Percentiles rank a stretch among this genome's conserved stretches.
These are phyloP conservation scores for Boletus insuetus DNA, from an alignment of 768 basidiomycete genomes.

Conservation along the genomic window DNA sequence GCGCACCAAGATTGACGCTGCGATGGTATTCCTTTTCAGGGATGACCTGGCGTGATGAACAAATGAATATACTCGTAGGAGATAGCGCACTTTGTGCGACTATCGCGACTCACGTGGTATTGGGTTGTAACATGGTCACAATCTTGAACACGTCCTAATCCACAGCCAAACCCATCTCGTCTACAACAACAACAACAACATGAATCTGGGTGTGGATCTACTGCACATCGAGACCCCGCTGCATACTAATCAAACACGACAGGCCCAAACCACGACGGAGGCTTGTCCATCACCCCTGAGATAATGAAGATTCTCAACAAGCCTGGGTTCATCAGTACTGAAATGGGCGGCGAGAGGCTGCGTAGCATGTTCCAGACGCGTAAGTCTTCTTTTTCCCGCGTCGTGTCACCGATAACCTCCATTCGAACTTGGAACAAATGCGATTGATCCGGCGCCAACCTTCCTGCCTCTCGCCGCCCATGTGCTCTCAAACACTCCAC, in stretches of 20 bases:
- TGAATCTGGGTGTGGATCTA: constrained; percentile 13
- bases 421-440: not conserved
- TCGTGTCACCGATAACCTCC: not conserved
- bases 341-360: constrained; percentile 26
- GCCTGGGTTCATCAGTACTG: constrained; percentile 24
- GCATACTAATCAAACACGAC: constrained; percentile 1
- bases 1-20: constrained; percentile 15
- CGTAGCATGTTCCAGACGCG: constrained; percentile 31
- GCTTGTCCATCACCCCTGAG: constrained; percentile 24
- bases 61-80: not conserved
- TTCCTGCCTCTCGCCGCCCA: not conserved
- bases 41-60: not conserved
- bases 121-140: not conserved
- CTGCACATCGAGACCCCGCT: not conserved
- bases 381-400: constrained; percentile 10
- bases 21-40: constrained; percentile 7
- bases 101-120: too few relatives aligned
- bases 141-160: constrained; percentile 1
- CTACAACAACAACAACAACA: not conserved
- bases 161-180: not conserved
- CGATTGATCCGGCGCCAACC: not conserved
- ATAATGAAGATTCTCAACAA: constrained; percentile 27
- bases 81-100: constrained; percentile 10
- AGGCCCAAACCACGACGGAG: constrained; percentile 19
- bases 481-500: not conserved